phyloP scores from a whole-genome alignment of 2,329 filamentous ascomycete species.

The Sporothrix humicola region DNA sequence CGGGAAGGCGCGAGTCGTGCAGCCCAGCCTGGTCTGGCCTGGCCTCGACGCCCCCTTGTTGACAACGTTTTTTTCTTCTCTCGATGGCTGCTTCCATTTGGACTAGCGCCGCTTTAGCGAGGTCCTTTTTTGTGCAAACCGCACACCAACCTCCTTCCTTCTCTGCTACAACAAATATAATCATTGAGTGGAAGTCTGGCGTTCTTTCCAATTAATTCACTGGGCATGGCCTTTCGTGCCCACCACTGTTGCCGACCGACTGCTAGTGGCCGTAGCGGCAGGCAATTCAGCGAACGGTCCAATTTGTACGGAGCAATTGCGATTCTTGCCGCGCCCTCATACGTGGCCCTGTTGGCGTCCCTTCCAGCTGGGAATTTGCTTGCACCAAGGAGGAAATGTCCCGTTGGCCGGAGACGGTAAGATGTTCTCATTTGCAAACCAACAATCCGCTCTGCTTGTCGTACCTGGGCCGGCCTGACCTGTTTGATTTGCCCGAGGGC shows the following conservation, averaged over 20 bases:
- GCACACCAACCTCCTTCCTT: not conserved
- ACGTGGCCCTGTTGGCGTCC: conserved; percentile 3
- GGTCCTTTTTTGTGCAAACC: conserved; percentile 6
- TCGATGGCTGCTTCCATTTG: conserved; percentile 12
- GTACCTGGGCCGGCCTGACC: not conserved
- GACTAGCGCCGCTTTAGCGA: conserved; percentile 19
- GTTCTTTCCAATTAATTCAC: too few relatives aligned
- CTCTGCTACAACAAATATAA: not conserved
- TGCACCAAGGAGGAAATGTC: conserved; percentile 15
- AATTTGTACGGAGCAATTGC: not conserved
- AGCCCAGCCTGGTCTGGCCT: conserved; percentile 2
- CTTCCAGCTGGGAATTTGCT: not conserved
- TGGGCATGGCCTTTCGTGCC: not conserved
- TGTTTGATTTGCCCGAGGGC: conserved; percentile 14
- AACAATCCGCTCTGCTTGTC: too few relatives aligned
- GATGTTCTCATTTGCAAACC: too few relatives aligned
- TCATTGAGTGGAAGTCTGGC: too few relatives aligned
- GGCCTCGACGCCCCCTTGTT: conserved; percentile 6
- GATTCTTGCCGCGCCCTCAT: not conserved
- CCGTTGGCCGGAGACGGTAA: not conserved
- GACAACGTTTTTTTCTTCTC: not conserved
- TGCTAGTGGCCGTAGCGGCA: not conserved
- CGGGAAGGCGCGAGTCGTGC: conserved; percentile 16
- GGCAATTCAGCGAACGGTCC: conserved; percentile 8
- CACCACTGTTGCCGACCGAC: not conserved